A percentile compares a stretch with the other conserved stretches of the same genome.
Conservation (phyloP, 2,329 filamentous ascomycete genomes). For the Colletotrichum sp. region DNA sequence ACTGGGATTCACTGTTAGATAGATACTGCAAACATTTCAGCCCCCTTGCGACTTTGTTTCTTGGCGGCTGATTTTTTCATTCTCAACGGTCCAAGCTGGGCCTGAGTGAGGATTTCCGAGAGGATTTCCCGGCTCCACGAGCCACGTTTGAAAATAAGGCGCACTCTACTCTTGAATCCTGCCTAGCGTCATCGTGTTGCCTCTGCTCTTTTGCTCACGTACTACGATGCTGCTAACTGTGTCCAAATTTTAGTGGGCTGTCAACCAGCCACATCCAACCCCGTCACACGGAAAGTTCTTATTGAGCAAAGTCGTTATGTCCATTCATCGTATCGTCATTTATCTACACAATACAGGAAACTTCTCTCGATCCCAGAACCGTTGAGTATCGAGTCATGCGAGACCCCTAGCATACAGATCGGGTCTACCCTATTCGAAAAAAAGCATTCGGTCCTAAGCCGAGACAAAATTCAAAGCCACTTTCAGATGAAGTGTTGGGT, state of each 20-base stretch:
- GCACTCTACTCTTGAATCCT: neutral
- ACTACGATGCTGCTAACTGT: neutral
- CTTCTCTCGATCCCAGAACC: neutral
- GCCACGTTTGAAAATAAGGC: neutral
- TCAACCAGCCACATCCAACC: neutral
- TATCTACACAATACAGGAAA: conserved; percentile 12
- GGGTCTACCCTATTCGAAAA: neutral
- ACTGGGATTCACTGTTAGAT: conserved; percentile 93
- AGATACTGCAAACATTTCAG: conserved; percentile 82
- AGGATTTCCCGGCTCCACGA: neutral
- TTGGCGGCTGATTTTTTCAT: neutral
- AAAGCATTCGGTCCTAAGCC: neutral
- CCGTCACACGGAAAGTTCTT: neutral
- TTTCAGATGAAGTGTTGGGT: conserved; percentile 19
- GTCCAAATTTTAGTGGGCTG: neutral
- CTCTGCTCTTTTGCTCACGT: neutral
- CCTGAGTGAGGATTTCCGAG: neutral
- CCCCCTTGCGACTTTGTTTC: neutral
- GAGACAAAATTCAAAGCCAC: conserved; percentile 14
- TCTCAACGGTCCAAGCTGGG: neutral
- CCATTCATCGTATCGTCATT: conserved; percentile 20
- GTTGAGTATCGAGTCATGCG: neutral
- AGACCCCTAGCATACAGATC: conserved; percentile 2
- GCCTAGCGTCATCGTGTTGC: neutral
- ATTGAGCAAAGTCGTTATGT: neutral